Base-by-base conservation (phyloP, 495 filamentous ascomycete species). In the Hypoxylon perforatum region DNA sequence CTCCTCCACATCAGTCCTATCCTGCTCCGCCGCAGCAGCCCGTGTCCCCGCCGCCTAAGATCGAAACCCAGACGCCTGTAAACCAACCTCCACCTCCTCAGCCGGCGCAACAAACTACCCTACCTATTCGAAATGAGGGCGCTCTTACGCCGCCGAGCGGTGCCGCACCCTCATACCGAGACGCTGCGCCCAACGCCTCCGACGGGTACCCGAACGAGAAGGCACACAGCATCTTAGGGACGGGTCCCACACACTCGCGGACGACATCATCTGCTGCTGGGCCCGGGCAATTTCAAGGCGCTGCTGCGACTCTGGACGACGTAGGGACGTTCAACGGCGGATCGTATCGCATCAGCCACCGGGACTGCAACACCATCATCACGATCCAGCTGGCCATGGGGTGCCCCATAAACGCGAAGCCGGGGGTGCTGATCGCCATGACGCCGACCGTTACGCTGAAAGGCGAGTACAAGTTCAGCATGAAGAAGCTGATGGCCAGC, bases 301-400 rank as follows among this genome's bases (percentile, higher is more conserved):
- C 85, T 0, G 72, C 63, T 1, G 83, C 88, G 3, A 84, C 84
- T 1, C 78, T 87, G 25, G 95, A 98, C 75, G 92, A 95, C 53
- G 82, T 94, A 11, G 95, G 95, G 2, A 96, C 90, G 0, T 98
- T 99, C 83, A 97, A 98, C 78, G 95, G 95, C 10, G 95, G 95
- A 8, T 93, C 88, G 64, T 99, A 94, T 73, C 82, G 96, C 18
- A 92, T 99, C 76, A 95, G 92, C 67, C 95, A 99, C 71, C 85
- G 95, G 6, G 94, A 98, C 71, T 88, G 85, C 41, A 99, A 99
- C 73, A 92, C 92, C 0, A 85, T 98, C 39, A 69, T 97, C 45
- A 99, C 96, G 0, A 57, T 99, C 2, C 94, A 97, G 72, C 75
- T 99, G 12, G 94, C 95, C 2, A 88, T 94, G 70, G 94, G 93